Evolutionary conservation across 768 basidiomycete species (phyloP).

Genomic region (Punctularia strigosozonata): DNA sequence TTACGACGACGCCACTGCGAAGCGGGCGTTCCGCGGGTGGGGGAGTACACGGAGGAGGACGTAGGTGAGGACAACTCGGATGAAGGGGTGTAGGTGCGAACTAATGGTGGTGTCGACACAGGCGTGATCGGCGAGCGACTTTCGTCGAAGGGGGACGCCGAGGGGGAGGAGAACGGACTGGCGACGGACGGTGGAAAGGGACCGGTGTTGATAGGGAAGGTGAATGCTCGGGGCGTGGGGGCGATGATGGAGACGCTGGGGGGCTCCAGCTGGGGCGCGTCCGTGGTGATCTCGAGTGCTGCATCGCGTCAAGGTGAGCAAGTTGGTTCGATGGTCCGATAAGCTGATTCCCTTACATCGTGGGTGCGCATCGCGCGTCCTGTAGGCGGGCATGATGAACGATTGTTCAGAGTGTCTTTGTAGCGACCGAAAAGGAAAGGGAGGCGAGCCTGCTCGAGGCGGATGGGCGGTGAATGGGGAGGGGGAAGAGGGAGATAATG

Average conservation of each 20-base stretch:
- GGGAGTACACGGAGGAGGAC: slow-evolving; percentile 28
- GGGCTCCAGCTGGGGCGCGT: slow-evolving; percentile 33
- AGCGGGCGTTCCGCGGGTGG: slow-evolving; percentile 21
- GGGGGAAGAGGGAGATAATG: background rate
- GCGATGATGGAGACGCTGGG: slow-evolving; percentile 49
- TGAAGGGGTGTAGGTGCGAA: slow-evolving; percentile 27
- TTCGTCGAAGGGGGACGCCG: slow-evolving; percentile 66
- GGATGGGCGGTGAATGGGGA: background rate
- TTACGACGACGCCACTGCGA: slow-evolving; percentile 19
- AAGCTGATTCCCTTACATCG: slow-evolving; percentile 29
- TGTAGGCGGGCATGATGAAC: slow-evolving; percentile 62
- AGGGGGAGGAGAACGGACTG: slow-evolving; percentile 47
- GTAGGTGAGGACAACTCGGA: slow-evolving; percentile 29
- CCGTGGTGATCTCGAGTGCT: slow-evolving; percentile 73
- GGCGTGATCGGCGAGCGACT: slow-evolving; percentile 18
- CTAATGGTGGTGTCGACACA: slow-evolving; percentile 28
- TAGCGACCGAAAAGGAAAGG: background rate
- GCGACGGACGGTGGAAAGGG: too few relatives aligned
- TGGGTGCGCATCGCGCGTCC: slow-evolving; percentile 64
- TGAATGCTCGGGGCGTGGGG: slow-evolving; percentile 61
- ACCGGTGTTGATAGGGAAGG: slow-evolving; percentile 37
- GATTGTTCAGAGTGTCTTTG: background rate
- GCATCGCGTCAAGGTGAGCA: slow-evolving; percentile 11
- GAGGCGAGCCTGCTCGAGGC: background rate
- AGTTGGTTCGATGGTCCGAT: slow-evolving; percentile 1